These are phyloP conservation scores for Colletotrichum falcatum DNA, from an alignment of 2,329 filamentous ascomycete species.

Conservation along the genomic window DNA sequence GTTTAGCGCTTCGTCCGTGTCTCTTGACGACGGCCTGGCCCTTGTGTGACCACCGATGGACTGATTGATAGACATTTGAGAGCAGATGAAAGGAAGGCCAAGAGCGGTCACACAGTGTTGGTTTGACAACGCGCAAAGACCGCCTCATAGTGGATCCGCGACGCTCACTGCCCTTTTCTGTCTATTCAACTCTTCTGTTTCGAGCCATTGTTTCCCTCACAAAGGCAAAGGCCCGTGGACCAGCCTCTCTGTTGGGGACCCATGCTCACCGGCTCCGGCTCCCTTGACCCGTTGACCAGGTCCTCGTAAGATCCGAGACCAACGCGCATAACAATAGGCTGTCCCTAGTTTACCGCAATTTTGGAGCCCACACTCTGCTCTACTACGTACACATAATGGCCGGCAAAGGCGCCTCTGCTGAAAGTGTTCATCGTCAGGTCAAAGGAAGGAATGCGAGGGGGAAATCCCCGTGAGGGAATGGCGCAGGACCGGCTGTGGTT, in stretches of 20 bases:
- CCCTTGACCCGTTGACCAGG: constrained; percentile 33
- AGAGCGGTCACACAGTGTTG: constrained; percentile 7
- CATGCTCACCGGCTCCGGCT: constrained; percentile 31
- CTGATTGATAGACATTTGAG: constrained; percentile 10
- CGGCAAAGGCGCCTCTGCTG: constrained; percentile 2
- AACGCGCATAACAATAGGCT: constrained; percentile 11
- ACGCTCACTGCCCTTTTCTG: background rate
- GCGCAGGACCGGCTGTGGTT: background rate
- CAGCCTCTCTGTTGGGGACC: background rate
- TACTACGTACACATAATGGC: background rate
- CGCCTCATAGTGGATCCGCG: constrained; percentile 8
- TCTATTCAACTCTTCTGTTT: background rate
- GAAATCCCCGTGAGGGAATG: background rate
- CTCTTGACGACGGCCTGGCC: background rate
- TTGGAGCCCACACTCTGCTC: constrained; percentile 20
- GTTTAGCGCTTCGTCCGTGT: constrained; percentile 29
- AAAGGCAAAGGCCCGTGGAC: background rate
- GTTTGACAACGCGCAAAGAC: constrained; percentile 20
- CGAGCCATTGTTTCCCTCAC: background rate
- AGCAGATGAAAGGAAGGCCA: background rate
- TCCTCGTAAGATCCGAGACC: constrained; percentile 28
- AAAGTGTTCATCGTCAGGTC: background rate
- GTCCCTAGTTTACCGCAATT: constrained; percentile 8
- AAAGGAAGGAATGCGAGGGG: background rate
- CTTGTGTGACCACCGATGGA: background rate